Base-by-base conservation (phyloP, 2,329 filamentous ascomycete species). In the Paracorniculantispora psalliotae region DNA sequence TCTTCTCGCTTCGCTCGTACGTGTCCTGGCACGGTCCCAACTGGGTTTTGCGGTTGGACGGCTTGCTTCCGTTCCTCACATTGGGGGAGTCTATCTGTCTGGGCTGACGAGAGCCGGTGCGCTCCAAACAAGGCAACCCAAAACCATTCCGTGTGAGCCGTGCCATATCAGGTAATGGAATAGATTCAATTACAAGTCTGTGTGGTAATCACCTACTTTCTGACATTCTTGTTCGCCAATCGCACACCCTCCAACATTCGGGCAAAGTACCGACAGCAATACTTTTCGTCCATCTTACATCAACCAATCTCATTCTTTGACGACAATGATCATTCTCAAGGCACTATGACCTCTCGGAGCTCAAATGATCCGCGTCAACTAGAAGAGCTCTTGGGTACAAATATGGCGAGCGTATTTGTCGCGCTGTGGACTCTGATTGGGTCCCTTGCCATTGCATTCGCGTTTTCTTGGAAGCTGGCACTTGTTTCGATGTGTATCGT, bases 391-490 rank as follows among this genome's bases (percentile, higher is more conserved):
- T 79, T 87, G 66, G 83, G 83, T 83, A 83, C 81, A 47, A 86
- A 88, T 66, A 82, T 88, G 79, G 80, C 84, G 1, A 78, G 89
- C 63, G 79, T 84, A 2, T 78, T 78, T 61, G 81, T 86, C 19
- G 84, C 86, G 8, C 67, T 88, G 21, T 87, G 90, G 67, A 87
- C 83, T 51, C 72, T 92, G 3, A 65, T 84, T 9, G 89, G 88
- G 0, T 84, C 82, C 8, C 72, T 90, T 15, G 75, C 80, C 46
- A 87, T 92, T 54, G 80, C 87, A 1, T 91, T 90, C 65, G 76
- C 80, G 3, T 91, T 88, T 68, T 87, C 87, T 1, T 92, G 90
- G 90, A 92, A 91, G 69, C 77, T 93, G 9, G 84, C 86, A 0
- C 73, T 91, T 0, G 85, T 92, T 0, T 80, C 83, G 0, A 74